Conservation (phyloP, 2,329 filamentous ascomycete genomes). For the Penicillium sumatraense region DNA sequence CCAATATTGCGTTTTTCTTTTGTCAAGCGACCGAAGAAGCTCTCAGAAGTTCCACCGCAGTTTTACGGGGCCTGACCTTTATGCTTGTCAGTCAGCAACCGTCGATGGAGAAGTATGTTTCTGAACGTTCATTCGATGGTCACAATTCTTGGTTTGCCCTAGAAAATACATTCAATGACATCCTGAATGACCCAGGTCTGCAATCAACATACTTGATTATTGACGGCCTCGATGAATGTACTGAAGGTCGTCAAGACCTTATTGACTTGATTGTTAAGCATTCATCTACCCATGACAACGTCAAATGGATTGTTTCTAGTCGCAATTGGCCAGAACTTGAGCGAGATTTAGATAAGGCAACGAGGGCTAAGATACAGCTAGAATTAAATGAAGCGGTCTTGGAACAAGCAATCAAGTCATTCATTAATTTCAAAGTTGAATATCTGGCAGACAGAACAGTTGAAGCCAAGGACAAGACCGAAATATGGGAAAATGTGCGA, state of each 20-base stretch:
- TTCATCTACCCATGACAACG: not conserved
- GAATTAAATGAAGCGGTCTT: conserved; percentile 25
- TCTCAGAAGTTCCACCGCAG: conserved; percentile 34
- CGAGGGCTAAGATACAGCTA: conserved; percentile 15
- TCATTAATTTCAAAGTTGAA: conserved; percentile 27
- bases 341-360: not conserved
- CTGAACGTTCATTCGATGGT: conserved; percentile 6
- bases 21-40: conserved; percentile 36
- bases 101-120: not conserved
- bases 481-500: conserved; percentile 18
- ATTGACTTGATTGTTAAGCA: conserved; percentile 1
- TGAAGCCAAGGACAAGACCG: conserved; percentile 24
- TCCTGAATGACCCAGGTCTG: not conserved
- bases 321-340: conserved; percentile 4
- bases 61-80: conserved; percentile 36
- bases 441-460: too few relatives aligned
- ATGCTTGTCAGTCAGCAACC: conserved; percentile 10
- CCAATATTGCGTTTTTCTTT: conserved; percentile 36
- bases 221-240: conserved; percentile 13
- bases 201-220: conserved; percentile 9
- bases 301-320: not conserved
- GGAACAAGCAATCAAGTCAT: conserved; percentile 21
- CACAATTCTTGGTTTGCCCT: conserved; percentile 8
- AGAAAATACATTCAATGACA: not conserved
- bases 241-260: not conserved